A percentile compares a stretch with the other conserved stretches of the same genome.
These are phyloP conservation scores for Eucalyptus polybractea DNA, from an alignment of 345 rosid species.

Conservation along the genomic window DNA sequence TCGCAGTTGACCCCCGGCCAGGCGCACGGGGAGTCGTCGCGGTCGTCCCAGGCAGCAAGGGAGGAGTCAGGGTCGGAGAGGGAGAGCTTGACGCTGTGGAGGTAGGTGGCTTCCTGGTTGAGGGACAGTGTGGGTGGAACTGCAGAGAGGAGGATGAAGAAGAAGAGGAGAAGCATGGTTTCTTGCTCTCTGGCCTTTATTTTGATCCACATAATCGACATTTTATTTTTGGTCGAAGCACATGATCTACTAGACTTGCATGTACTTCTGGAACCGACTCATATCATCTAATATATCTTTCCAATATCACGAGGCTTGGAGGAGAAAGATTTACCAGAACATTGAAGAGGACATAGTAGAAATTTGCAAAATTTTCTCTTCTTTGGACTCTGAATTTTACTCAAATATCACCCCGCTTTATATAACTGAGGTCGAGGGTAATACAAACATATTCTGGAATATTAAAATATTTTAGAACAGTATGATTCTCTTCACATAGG, in stretches of 20 bases:
- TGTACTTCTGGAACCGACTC: too few species aligned
- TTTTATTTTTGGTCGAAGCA: too few species aligned
- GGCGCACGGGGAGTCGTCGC: conserved; percentile 9
- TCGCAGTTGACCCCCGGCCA: conserved; percentile 29
- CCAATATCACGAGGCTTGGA: too few species aligned
- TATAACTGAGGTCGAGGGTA: too few species aligned
- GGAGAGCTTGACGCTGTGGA: conserved; percentile 10
- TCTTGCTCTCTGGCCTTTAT: not conserved
- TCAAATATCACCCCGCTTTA: too few species aligned
- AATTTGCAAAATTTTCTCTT: not conserved
- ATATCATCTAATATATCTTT: too few species aligned
- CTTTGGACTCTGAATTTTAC: not conserved
- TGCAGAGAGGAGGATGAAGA: not conserved
- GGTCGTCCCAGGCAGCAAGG: conserved; percentile 32
- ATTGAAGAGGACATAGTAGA: not conserved
- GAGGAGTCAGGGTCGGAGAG: conserved; percentile 20
- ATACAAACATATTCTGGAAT: too few species aligned
- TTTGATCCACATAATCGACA: too few species aligned
- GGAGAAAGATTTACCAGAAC: too few species aligned
- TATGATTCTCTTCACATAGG: too few species aligned
- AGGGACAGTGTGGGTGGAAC: not conserved
- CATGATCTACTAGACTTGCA: too few species aligned
- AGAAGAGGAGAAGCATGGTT: not conserved
- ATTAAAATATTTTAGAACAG: too few species aligned
- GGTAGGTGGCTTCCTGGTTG: conserved; percentile 29